Base-by-base conservation (phyloP, 2,329 filamentous ascomycete species). In the Paraphoma chrysanthemicola region DNA sequence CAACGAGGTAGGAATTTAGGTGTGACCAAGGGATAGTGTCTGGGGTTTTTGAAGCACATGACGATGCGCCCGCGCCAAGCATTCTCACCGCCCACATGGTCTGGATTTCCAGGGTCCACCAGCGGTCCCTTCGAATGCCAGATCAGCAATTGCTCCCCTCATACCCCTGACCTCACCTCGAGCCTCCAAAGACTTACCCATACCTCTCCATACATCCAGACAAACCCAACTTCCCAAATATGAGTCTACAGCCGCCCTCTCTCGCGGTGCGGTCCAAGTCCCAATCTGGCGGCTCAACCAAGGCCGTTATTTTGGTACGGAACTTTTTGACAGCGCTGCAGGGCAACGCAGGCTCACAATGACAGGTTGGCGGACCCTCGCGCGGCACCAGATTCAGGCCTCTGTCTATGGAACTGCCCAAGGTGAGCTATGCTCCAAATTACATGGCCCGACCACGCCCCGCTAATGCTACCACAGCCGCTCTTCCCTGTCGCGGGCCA, bases 401-500 rank as follows among this genome's bases (percentile, higher is more conserved):
- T 70, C 85, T 99, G 67, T 97, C 93, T 53, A 90, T 98, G 71
- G 95, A 99, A 81, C 85, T 97, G 54, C 95, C 95, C 69, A 98
- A 98, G 88, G 92, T 94, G 79, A 60, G 80, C 77, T 43, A 39
- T 43, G 33, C 16, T 43, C 16, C 38, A 49, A 36, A 54, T 51
- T 56, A 14, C 48, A 45, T 41, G 45, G 52, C 45, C 56, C 48
- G 45, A 44, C 33, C 46, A 14, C 53, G 51, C 67, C 60, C 62
- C 57, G 53, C 61, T 68, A 66, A 67, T 59, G 23, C 33, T 48
- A 30, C 43, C 48, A 60, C 71, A 96, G 92, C 95, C 95, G 63
- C 91, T 99, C 68, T 98, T 99, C 83, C 94, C 97, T 78, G 93
- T 99, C 74, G 95, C 95, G 67, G 95, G 95, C 69, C 95, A 99